phyloP scores from a whole-genome alignment of 2,329 filamentous ascomycete genomes.

The Thelonectria olida region DNA sequence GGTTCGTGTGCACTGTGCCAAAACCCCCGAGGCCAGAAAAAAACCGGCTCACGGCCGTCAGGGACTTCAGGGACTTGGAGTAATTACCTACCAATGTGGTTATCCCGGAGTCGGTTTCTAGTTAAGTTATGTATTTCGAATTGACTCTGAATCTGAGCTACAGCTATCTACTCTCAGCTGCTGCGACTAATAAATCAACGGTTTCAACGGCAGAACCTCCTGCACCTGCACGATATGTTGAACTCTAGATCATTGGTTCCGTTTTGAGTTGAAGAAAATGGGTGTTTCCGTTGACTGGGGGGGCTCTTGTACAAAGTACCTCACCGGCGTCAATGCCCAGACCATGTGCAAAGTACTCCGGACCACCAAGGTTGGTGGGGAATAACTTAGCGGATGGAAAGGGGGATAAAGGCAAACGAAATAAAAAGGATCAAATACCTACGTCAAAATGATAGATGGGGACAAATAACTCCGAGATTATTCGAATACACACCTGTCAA shows the following conservation, averaged over 20 bases:
- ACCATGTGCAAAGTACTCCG: not conserved
- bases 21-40: slow-evolving; percentile 20
- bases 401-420: not conserved
- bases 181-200: too few species aligned
- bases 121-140: too few species aligned
- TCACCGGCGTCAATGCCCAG: not conserved
- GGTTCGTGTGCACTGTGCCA: slow-evolving; percentile 29
- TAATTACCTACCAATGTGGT: too few species aligned
- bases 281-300: not conserved
- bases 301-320: not conserved
- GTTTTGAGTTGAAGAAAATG: not conserved
- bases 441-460: too few species aligned
- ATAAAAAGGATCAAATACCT: not conserved
- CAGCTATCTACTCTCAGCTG: too few species aligned
- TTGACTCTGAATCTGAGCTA: too few species aligned
- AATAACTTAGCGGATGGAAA: not conserved
- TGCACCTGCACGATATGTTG: too few species aligned
- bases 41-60: not conserved
- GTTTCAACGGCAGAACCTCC: too few species aligned
- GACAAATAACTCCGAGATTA: too few species aligned
- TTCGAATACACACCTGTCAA: too few species aligned
- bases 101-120: too few species aligned
- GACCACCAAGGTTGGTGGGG: slow-evolving; percentile 1
- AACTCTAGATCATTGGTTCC: too few species aligned
- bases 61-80: not conserved